phyloP scores from a whole-genome alignment of 768 basidiomycete genomes.

The Cyathus striatus region DNA sequence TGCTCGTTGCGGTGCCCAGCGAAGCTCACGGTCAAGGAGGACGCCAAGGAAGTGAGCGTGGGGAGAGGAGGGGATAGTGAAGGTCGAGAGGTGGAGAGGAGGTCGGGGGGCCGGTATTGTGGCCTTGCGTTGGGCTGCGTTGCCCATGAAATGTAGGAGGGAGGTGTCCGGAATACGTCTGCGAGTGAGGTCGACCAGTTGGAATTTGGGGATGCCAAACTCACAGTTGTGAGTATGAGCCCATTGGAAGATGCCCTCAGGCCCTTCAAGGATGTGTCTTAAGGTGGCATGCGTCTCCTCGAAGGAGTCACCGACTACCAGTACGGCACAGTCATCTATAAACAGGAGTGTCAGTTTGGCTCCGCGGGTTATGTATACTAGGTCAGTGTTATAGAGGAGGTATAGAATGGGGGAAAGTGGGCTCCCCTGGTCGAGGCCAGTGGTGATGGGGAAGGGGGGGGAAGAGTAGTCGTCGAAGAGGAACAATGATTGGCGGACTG shows the following conservation, averaged over 20 bases:
- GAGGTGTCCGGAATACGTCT: not conserved
- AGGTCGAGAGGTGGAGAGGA: not conserved
- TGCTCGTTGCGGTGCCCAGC: conserved; percentile 8
- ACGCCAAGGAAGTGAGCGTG: conserved; percentile 23
- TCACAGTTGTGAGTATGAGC: conserved; percentile 15
- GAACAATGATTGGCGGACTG: not conserved
- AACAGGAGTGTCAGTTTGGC: too few species aligned
- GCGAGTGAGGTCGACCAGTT: conserved; percentile 2
- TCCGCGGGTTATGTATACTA: too few species aligned
- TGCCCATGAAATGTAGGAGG: too few species aligned
- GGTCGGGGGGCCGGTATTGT: conserved; percentile 1
- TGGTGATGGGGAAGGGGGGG: not conserved
- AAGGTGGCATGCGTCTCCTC: conserved; percentile 8
- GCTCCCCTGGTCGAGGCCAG: conserved; percentile 18
- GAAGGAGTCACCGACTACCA: conserved; percentile 9
- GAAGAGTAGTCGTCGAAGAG: not conserved
- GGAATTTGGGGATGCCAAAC: conserved; percentile 14
- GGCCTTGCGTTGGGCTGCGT: too few species aligned
- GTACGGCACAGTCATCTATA: conserved; percentile 13
- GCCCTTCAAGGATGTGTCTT: conserved; percentile 8
- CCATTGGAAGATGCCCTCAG: conserved; percentile 19
- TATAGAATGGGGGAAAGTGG: conserved; percentile 14
- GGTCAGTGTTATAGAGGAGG: conserved; percentile 14
- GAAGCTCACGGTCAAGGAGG: conserved; percentile 18
- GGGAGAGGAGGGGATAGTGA: conserved; percentile 10